Evolutionary conservation across 257 asterid genomes (phyloP), one percentile per base, ranked within the genome.

Genomic region (Agastache rugosa): DNA sequence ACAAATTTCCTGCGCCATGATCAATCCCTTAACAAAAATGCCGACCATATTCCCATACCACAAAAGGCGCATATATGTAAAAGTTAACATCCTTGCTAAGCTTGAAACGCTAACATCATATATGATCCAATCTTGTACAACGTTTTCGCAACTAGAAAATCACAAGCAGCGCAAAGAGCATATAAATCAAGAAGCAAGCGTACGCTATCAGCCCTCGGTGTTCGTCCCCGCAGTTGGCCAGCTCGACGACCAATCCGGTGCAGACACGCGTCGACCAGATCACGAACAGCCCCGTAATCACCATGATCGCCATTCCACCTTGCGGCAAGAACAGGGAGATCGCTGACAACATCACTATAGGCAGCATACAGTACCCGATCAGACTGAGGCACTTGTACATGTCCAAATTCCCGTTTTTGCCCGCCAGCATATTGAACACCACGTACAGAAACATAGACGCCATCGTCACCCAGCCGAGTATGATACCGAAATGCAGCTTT

Each of bases 241-340:
- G 85, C 89, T 93, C 98, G 35, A 93, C 98, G 64, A 91, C 85
- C 83, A 93, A 80, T 75, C 96, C 82, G 16, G 98, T 84, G 85
- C 97, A 93, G 48, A 88, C 98, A n/a, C 98, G 85, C 14, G 96
- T 88, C 15, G 98, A 83, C 98, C 96, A 93, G 53, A 93, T 73
- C 77, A 91, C 96, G 35, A 88, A 88, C 62, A 91, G 25, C 63
- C 92, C 95, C 0, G 92, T 80, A 9, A 80, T 69, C 78, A 84
- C 88, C 95, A 87, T 86, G 63, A 93, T 87, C 50, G 61, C 88
- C 87, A 87, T 73, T 22, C 98, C 96, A 0, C 91, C 96, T 71
- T 91, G 97, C 19, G 98, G 97, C 78, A 93, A 60, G 79, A 93
- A 91, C 84, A 93, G 81, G 12, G 96, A 82, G 9, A 91, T 56